These are phyloP conservation scores for Scedosporium boydii DNA, from an alignment of 2,329 filamentous ascomycete species.

Conservation along the genomic window DNA sequence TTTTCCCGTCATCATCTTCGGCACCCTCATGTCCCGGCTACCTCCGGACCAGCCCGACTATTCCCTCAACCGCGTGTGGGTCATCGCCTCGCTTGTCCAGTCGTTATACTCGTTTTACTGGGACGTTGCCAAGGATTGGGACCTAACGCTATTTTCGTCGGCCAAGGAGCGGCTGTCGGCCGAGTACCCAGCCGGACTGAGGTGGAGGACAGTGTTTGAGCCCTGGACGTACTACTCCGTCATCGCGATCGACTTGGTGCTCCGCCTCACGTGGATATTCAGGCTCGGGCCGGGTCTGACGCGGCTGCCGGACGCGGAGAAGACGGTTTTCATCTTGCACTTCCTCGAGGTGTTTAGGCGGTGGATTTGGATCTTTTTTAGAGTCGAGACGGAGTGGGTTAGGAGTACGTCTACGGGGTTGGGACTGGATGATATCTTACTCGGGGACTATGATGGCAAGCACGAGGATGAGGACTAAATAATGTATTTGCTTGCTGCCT, in stretches of 20 bases:
- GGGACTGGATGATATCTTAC: slow-evolving; percentile 59
- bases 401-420: slow-evolving; percentile 42
- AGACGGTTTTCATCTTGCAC: slow-evolving; percentile 80
- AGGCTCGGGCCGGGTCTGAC: slow-evolving; percentile 77
- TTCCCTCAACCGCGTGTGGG: slow-evolving; percentile 49
- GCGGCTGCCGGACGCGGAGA: slow-evolving; percentile 78
- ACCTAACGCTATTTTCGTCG: slow-evolving; percentile 69
- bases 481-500: background rate
- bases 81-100: slow-evolving; percentile 68
- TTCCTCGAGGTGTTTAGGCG: slow-evolving; percentile 76
- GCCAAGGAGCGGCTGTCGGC: slow-evolving; percentile 45
- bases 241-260: slow-evolving; percentile 65
- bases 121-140: slow-evolving; percentile 96
- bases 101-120: slow-evolving; percentile 97
- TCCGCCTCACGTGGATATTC: slow-evolving; percentile 85
- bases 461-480: slow-evolving; percentile 30
- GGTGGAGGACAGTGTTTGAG: slow-evolving; percentile 63
- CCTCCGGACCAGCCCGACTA: slow-evolving; percentile 27
- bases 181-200: slow-evolving; percentile 68
- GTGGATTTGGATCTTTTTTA: slow-evolving; percentile 96
- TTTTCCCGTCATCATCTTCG: slow-evolving; percentile 82
- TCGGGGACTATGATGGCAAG: slow-evolving; percentile 62
- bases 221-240: slow-evolving; percentile 73
- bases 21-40: slow-evolving; percentile 57
- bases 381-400: slow-evolving; percentile 89